Conservation (phyloP, 345 rosid species). For the Populus simonii region DNA sequence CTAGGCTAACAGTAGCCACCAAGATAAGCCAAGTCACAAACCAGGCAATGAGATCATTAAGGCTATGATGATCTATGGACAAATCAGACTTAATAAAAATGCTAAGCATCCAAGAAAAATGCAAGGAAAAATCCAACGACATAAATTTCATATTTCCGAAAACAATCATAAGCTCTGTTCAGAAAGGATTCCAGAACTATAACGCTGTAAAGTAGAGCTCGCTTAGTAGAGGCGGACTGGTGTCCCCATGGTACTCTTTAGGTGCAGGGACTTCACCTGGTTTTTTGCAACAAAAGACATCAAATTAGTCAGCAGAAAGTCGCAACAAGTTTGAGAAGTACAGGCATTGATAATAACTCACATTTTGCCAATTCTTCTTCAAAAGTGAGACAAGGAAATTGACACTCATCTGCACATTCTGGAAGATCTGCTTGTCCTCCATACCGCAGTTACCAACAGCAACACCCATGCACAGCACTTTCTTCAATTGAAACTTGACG, state of each 20-base stretch:
- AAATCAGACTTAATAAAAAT: too few relatives aligned
- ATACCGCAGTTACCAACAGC: conserved; percentile 35
- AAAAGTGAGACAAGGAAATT: conserved; percentile 34
- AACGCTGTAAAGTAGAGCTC: not conserved
- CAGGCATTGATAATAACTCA: conserved; percentile 8
- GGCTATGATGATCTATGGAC: too few relatives aligned
- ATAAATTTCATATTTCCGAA: not conserved
- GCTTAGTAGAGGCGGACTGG: conserved; percentile 19
- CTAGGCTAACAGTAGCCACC: too few relatives aligned
- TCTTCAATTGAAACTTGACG: conserved; percentile 38
- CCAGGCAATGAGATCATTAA: too few relatives aligned
- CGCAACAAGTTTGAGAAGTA: not conserved
- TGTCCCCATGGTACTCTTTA: conserved; percentile 33
- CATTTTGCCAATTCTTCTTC: conserved; percentile 43
- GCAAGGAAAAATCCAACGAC: not conserved
- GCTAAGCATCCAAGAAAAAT: not conserved
- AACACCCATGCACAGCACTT: conserved; percentile 43
- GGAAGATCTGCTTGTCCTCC: conserved; percentile 44
- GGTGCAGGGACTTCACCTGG: conserved; percentile 32
- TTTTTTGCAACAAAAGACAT: not conserved
- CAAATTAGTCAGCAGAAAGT: not conserved
- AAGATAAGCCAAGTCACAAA: too few relatives aligned
- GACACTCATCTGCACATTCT: conserved; percentile 37
- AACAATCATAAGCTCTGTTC: not conserved
- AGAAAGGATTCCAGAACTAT: not conserved